Evolutionary conservation across 768 basidiomycete genomes (phyloP).

Genomic region (Antrodiella citrinella): DNA sequence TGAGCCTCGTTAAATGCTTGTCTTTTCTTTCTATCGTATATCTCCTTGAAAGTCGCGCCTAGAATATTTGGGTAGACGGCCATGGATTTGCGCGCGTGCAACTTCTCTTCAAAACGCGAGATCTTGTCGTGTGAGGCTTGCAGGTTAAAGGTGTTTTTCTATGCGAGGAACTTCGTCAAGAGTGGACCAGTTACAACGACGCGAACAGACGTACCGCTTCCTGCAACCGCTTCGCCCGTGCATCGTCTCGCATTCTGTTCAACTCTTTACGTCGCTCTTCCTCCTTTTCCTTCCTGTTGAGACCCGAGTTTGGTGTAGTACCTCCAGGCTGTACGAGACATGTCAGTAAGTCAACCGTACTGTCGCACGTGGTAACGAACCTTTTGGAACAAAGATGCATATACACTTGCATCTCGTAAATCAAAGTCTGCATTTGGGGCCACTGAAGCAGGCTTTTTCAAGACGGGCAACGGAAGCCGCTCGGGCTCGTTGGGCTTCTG

Average conservation of each 20-base stretch:
- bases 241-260: constrained; percentile 64
- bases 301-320: constrained; percentile 17
- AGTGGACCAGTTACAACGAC: neutral
- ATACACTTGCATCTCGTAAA: constrained; percentile 52
- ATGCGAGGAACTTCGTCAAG: neutral
- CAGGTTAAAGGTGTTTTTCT: constrained; percentile 20
- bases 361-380: constrained; percentile 10
- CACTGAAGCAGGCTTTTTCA: constrained; percentile 19
- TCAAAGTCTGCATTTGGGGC: constrained; percentile 44
- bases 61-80: constrained; percentile 41
- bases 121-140: constrained; percentile 31
- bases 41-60: constrained; percentile 19
- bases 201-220: constrained; percentile 40
- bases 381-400: constrained; percentile 47
- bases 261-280: constrained; percentile 64
- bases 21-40: constrained; percentile 9
- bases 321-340: constrained; percentile 14
- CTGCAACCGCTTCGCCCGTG: constrained; percentile 42
- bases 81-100: constrained; percentile 40
- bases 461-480: constrained; percentile 11
- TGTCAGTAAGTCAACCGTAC: neutral
- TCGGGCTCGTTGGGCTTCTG: neutral
- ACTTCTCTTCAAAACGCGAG: constrained; percentile 49
- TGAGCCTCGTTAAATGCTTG: neutral
- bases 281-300: constrained; percentile 51